Evolutionary conservation across 2,329 filamentous ascomycete genomes (phyloP).

Genomic region (Exophiala sp.): DNA sequence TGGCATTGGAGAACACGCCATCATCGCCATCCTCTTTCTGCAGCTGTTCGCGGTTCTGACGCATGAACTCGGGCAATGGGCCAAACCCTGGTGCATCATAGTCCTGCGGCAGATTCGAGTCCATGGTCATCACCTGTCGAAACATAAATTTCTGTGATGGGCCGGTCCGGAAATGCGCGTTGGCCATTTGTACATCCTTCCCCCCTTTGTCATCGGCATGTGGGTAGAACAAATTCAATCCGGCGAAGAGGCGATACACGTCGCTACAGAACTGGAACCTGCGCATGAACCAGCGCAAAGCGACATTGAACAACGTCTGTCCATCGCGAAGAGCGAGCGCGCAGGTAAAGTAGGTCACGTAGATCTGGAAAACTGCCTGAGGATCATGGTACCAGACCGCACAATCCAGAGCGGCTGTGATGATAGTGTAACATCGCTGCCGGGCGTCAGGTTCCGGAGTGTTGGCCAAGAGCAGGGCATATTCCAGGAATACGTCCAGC

Average conservation of each 20-base stretch:
- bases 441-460: slow-evolving; percentile 59
- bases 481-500: slow-evolving; percentile 86
- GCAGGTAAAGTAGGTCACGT: slow-evolving; percentile 75
- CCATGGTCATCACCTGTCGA: slow-evolving; percentile 84
- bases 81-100: slow-evolving; percentile 35
- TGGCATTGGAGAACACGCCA: slow-evolving; percentile 29
- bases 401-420: slow-evolving; percentile 70
- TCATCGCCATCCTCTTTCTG: slow-evolving; percentile 30
- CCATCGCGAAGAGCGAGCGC: slow-evolving; percentile 73
- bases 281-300: slow-evolving; percentile 72
- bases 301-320: slow-evolving; percentile 66
- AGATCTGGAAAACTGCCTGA: slow-evolving; percentile 63
- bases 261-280: slow-evolving; percentile 74
- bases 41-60: slow-evolving; percentile 15
- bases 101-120: slow-evolving; percentile 57
- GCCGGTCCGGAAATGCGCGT: slow-evolving; percentile 56
- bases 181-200: slow-evolving; percentile 17
- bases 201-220: slow-evolving; percentile 44
- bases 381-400: slow-evolving; percentile 72
- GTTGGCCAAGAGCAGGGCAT: slow-evolving; percentile 67
- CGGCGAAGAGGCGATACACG: slow-evolving; percentile 74
- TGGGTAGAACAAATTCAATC: slow-evolving; percentile 69
- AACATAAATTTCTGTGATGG: slow-evolving; percentile 86
- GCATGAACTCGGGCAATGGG: slow-evolving; percentile 35
- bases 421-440: slow-evolving; percentile 62